These are phyloP conservation scores for Emergomyces orientalis DNA, from an alignment of 2,329 filamentous ascomycete genomes.

Conservation along the genomic window DNA sequence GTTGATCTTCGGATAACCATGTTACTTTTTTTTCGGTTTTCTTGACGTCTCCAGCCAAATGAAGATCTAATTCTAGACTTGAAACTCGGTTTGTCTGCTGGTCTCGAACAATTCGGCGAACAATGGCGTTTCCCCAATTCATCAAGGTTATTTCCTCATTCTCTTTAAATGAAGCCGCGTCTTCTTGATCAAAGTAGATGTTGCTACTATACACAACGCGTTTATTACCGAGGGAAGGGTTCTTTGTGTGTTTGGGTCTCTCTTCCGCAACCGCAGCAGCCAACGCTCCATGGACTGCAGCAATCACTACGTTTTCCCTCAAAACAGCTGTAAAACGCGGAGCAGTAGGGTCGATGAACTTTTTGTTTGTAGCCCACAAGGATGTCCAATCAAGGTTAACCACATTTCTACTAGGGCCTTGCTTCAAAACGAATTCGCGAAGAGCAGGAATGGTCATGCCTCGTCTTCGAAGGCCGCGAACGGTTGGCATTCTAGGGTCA, in stretches of 20 bases:
- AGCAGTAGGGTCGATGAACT: constrained; percentile 68
- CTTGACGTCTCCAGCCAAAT: constrained; percentile 80
- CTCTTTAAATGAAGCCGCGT: constrained; percentile 69
- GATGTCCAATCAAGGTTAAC: constrained; percentile 43
- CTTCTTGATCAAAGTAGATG: constrained; percentile 75
- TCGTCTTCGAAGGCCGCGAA: constrained; percentile 28
- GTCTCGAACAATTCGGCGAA: constrained; percentile 16
- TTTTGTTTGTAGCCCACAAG: constrained; percentile 58
- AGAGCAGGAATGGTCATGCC: constrained; percentile 29
- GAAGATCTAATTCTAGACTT: constrained; percentile 60
- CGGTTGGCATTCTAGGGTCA: constrained; percentile 31
- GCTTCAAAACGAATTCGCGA: constrained; percentile 42
- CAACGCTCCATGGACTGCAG: constrained; percentile 57
- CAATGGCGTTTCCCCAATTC: constrained; percentile 39
- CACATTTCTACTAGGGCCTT: constrained; percentile 42
- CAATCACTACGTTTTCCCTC: constrained; percentile 61
- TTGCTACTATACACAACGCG: constrained; percentile 68
- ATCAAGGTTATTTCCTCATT: constrained; percentile 92
- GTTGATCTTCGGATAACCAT: constrained; percentile 66
- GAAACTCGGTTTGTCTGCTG: constrained; percentile 12
- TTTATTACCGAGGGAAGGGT: constrained; percentile 73
- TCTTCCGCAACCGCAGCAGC: constrained; percentile 57
- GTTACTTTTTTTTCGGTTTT: constrained; percentile 84
- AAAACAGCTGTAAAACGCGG: constrained; percentile 65
- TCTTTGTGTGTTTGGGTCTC: constrained; percentile 83